Evolutionary conservation across 2,329 filamentous ascomycete genomes (phyloP), one percentile per base, ranked within the genome.

Genomic region (Bertia moriformis): DNA sequence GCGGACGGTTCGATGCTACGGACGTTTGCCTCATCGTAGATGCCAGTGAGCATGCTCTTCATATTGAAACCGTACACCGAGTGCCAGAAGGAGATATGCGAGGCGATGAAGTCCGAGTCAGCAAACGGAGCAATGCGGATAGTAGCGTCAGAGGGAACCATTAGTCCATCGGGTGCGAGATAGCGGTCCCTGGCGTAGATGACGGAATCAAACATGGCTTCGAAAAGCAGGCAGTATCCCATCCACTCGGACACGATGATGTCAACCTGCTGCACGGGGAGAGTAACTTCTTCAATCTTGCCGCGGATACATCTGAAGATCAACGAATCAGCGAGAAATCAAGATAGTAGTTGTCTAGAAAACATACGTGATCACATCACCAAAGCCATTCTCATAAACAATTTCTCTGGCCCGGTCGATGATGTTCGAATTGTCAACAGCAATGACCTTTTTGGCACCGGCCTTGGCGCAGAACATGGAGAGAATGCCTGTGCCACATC

Each of bases 241-340:
- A 96, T 96, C 88, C 88, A 96, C 58, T 96, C 88, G 43, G 84
- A 93, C 43, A 96, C 80, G 53, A 96, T 94, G 51, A 96, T 81
- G 60, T 96, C 89, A 36, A 95, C 88, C 51, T 88, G 67, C 40
- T 76, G 67, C 4, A 89, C 79, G 1, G 83, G 87, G 17, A 87
- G 69, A 41, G 61, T 67, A 40, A 93, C 83, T 47, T 95, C 87
- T 57, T 96, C 89, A 43, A 95, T 83, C 51, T 85, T 84, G 27
- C 89, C 88, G 45, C 79, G 75, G 38, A 94, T 65, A 49, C 83
- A 86, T 33, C 79, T 86, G 51, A 7, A 35, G 10, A 35, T 7
- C n/a, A 10, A 29, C 10, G n/a, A 29, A 29, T 10, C 10, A n/a
- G 24, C 10, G 10, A 29, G 10, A 29, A 10, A 29, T 10, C 10